Evolutionary conservation across 2,329 filamentous ascomycete species (phyloP), one percentile per base, ranked within the genome.

Genomic region (Clonostachys chloroleuca): DNA sequence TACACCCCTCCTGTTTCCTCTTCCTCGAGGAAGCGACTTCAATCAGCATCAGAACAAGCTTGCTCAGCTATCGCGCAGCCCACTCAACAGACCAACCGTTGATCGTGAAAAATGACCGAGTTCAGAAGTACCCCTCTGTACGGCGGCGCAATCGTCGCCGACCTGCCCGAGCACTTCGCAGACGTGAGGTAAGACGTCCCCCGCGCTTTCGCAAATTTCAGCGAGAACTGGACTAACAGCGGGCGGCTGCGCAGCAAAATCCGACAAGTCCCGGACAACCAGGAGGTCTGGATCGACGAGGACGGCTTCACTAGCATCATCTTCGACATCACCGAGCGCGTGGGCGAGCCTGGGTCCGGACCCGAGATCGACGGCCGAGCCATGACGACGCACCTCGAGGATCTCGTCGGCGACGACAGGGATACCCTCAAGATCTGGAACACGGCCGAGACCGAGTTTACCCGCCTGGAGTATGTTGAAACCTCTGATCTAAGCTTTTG

Each of bases 271-370:
- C 87, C 87, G 44, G 86, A 92, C 63, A 88, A 95, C 66, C 92
- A 97, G 72, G 92, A 96, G 74, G 87, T 96, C 56, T 96, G 84
- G 71, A 85, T 96, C 59, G 90, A 95, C 63, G 78, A 81, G 53
- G 78, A 87, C 52, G 91, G 90, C 44, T 92, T 92, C 65, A 89
- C 89, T 4, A 91, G 81, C 68, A 84, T 96, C 63, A 92, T 96
- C 57, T 80, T 96, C 66, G 92, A 97, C 59, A 89, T 97, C 59
- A 87, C 88, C 47, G 86, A 96, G 71, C 86, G 88, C 47, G 85
- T 95, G 18, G 79, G 81, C 50, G 62, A 67, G 13, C 59, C 79
- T 5, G 73, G 75, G 33, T 72, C 68, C 40, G 68, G 73, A 3
- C 73, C 81, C 16, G 78, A 83, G 58, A 79, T 80, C 35, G 83